Base-by-base conservation (phyloP, 2,329 filamentous ascomycete genomes). In the Neopestalotiopsis clavispora region DNA sequence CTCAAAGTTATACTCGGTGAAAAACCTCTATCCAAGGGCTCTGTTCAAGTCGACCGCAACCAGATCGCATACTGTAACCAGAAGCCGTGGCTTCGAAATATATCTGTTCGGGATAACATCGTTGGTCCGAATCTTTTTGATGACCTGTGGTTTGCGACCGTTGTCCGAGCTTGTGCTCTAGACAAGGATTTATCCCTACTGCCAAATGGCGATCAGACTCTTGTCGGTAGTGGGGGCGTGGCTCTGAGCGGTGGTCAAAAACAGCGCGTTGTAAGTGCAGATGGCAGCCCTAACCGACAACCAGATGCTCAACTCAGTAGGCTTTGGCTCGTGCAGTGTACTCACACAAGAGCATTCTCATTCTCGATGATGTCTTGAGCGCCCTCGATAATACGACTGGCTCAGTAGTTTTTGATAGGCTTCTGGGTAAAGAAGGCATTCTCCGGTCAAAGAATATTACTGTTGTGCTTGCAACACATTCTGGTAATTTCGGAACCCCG, bases 1-100 rank as follows among this genome's bases (percentile, higher is more conserved):
- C 57, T 59, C 65, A 74, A 49, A 73, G 68, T 56, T 32, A 69
- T 57, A 45, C 58, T 73, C 67, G 52, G 73, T 59, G 61, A 73
- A 69, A 67, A 67, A 7, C 5, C 9, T 49, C 10, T 70, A 34
- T 57, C 59, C 3, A 32, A 70, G 12, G 74, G 74, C 28, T 38
- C 28, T 20, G n/a, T 65, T n/a, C 1, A 61, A 40, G n/a, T 59
- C 20, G 94, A 93, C 77, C 91, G 96, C 73, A 34, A 14, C 77
- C 94, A 98, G 4, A 34, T 77, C 56, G 74, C 74, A 0, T 78
- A 71, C 69, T 77, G 74, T 58, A 70, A 69, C 34, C 76, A 79
- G 32, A 74, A 67, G 0, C 69, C 75, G 3, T 78, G 75, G 74
- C 65, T 75, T 12, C 70, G 67, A 23, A 75, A 75, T 67, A 58